Base-by-base conservation (phyloP, 106 monocot genomes). In the Dioscorea dumetorum region DNA sequence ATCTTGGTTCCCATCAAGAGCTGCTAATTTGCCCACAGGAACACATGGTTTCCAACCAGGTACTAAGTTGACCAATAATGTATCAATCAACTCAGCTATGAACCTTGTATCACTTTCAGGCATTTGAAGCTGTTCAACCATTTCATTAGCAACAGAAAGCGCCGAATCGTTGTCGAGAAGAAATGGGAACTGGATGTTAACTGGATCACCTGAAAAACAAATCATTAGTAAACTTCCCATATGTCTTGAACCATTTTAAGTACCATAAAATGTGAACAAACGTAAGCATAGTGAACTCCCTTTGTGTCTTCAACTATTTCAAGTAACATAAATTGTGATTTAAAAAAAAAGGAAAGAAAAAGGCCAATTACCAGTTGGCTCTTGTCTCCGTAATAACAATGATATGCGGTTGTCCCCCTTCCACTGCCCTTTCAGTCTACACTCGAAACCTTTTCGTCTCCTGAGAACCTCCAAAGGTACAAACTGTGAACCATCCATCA, bases 91-190 rank as follows among this genome's bases (percentile, higher is more conserved):
- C 50, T 74, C 58, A 22, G 81, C 71, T 20, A 82, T 77, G 23
- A 76, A 52, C 33, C 49, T 56, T 48, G 63, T 62, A 66, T 84
- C 69, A 48, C 64, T 49, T 48, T 63, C 33, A 21, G 64, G 22
- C 21, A 87, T 61, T 58, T 72, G 72, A 63, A 84, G 61, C n/a
- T 82, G 64, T 61, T 79, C 77, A 54, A 71, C 82, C 87, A 91
- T 87, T 75, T 87, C 82, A 41, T 49, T 71, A 16, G 91, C 91
- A 61, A 91, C 74, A 31, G 71, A 76, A 60, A 63, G 19, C 24
- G 79, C 35, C 18, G 87, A 84, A 63, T 87, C 87, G 49, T 58
- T 64, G 11, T 66, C 62, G 24, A 84, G 33, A 51, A 67, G 56
- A 70, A 91, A 84, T 13, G 58, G 4, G 48, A 82, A 91, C 58